These are phyloP conservation scores for Phaffia rhodozyma DNA, from an alignment of 1,284 basidiomycete genomes.

Conservation along the genomic window DNA sequence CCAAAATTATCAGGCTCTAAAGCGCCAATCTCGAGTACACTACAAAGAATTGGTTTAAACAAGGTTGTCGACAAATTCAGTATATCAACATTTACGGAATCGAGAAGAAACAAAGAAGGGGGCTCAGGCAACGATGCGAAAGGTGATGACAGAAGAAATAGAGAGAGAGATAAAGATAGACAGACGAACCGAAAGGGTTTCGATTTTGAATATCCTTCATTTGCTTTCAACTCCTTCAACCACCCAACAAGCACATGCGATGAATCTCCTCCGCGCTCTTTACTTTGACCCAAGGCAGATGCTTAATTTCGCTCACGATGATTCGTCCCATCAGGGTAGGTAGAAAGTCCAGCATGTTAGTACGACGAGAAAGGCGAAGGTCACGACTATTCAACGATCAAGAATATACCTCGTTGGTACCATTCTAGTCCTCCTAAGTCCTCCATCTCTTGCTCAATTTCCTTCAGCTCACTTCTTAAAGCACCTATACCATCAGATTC, in stretches of 20 bases:
- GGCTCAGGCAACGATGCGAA: neutral
- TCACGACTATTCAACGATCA: neutral
- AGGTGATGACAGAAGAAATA: conserved; percentile 17
- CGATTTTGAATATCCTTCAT: conserved; percentile 20
- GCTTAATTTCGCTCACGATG: conserved; percentile 35
- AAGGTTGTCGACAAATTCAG: neutral
- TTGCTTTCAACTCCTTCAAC: conserved; percentile 47
- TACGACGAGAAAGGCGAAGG: neutral
- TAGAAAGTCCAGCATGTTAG: neutral
- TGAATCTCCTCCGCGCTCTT: conserved; percentile 69
- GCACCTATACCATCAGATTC: neutral
- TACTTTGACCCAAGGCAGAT: conserved; percentile 63
- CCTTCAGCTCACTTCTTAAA: conserved; percentile 31
- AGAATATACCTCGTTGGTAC: conserved; percentile 45
- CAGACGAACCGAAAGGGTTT: conserved; percentile 14
- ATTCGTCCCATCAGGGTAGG: neutral
- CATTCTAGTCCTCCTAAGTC: conserved; percentile 57
- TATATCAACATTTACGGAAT: neutral
- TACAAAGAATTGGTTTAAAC: conserved; percentile 27
- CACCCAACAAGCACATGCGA: conserved; percentile 63
- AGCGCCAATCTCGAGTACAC: conserved; percentile 75
- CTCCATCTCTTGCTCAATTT: conserved; percentile 50
- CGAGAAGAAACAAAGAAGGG: too few relatives aligned
- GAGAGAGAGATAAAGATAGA: neutral
- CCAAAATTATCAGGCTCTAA: conserved; percentile 67